Base-by-base conservation (phyloP, 441 rosid genomes). In the Gossypium trilobum region DNA sequence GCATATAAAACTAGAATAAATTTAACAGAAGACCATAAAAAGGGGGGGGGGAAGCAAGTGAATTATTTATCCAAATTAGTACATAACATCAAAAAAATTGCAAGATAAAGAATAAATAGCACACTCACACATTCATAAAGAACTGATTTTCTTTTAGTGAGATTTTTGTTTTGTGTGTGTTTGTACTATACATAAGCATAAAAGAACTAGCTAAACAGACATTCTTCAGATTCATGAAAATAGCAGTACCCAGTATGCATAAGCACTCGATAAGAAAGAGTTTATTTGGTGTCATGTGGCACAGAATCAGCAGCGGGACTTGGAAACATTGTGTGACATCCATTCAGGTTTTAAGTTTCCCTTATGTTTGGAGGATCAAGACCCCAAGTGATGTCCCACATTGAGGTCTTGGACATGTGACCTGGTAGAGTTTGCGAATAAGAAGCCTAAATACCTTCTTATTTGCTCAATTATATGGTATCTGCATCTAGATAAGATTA, bases 151-250 rank as follows among this genome's bases (percentile, higher is more conserved):
- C 25, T 17, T 16, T 51, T 16, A 36, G 10, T 9, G 16, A 59
- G 14, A 4, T 51, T 68, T 29, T 51, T 44, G 4, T 29, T 29
- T 29, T 16, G 7, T 10, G 39, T 51, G 20, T 16, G 0, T 25
- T 1, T 25, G 11, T 57, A 33, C 39, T 33, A 57, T 23, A 3
- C 27, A 10, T 23, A 3, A 11, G 6, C 5, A 54, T 17, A 19
- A 17, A 54, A 23, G 27, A 68, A 29, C 72, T 68, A 68, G 44
- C 72, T 68, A 68, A 5, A 16, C 27, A 68, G 10, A 25, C 19
- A 51, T 27, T 68, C 59, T 68, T 51, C 46, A 44, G 22, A 55
- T 55, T 70, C 63, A 70, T 27, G 64, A 27, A 27, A 59, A 59
- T n/a, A 10, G 31, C 63, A 36, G 33, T 19, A 33, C 51, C 63